These are phyloP conservation scores for Suillus ampliporus DNA, from an alignment of 768 basidiomycete genomes.

Conservation along the genomic window DNA sequence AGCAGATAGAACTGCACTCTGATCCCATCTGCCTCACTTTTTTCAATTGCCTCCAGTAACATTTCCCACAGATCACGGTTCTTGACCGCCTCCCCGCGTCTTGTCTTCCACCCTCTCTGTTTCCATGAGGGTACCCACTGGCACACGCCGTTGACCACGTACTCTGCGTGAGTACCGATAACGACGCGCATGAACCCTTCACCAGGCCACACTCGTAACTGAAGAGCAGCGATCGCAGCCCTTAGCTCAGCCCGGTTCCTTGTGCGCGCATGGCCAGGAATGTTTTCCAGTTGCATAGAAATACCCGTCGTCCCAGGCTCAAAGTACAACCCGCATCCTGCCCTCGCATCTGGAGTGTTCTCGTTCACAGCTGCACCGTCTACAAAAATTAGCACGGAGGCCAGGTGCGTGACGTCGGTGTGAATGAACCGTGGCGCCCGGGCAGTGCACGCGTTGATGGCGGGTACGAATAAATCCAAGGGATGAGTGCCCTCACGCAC, in stretches of 20 bases:
- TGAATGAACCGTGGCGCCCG: constrained; percentile 13
- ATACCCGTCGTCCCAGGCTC: constrained; percentile 7
- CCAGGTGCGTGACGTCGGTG: constrained; percentile 13
- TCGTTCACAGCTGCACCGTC: constrained; percentile 20
- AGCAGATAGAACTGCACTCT: constrained; percentile 13
- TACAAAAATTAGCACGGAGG: constrained; percentile 16
- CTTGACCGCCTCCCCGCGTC: constrained; percentile 16
- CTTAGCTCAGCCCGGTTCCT: constrained; percentile 43
- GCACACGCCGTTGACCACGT: constrained; percentile 34
- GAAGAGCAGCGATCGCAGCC: constrained; percentile 33
- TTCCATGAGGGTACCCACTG: constrained; percentile 30
- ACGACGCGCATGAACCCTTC: constrained; percentile 39
- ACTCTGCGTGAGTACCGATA: constrained; percentile 38
- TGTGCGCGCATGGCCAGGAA: constrained; percentile 26
- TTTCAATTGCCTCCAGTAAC: constrained; percentile 13
- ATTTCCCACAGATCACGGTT: constrained; percentile 20
- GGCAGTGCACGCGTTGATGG: constrained; percentile 12
- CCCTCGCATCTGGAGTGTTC: constrained; percentile 10
- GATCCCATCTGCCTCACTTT: constrained; percentile 10
- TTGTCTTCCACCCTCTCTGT: constrained; percentile 15
- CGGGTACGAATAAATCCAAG: constrained; percentile 13
- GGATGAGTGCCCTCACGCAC: constrained; percentile 13
- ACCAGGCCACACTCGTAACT: constrained; percentile 29
- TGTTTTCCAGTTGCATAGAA: constrained; percentile 7
- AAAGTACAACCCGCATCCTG: constrained; percentile 13